phyloP scores from a whole-genome alignment of 2,329 filamentous ascomycete genomes.

The Moelleriella libera region DNA sequence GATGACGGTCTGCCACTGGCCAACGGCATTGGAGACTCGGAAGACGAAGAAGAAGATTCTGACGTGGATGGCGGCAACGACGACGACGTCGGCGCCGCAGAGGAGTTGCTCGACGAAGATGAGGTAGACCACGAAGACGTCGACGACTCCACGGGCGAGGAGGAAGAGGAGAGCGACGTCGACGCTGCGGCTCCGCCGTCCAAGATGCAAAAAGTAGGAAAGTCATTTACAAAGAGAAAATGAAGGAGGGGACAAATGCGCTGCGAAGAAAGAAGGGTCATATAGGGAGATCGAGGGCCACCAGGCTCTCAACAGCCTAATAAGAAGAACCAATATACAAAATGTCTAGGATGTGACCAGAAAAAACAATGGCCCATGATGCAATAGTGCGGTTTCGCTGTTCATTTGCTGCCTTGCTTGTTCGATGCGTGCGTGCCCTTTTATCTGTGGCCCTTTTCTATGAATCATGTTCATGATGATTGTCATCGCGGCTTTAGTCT shows the following conservation, averaged over 20 bases:
- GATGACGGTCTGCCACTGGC: slow-evolving; percentile 43
- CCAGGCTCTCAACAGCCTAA: no score
- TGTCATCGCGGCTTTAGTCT: no score
- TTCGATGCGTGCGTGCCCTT: no score
- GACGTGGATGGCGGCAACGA: slow-evolving; percentile 26
- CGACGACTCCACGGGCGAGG: slow-evolving; percentile 27
- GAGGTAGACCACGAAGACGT: slow-evolving; percentile 46
- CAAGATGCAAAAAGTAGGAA: slow-evolving; percentile 27
- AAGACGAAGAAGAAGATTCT: slow-evolving; percentile 37
- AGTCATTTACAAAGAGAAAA: slow-evolving; percentile 21
- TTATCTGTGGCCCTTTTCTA: no score
- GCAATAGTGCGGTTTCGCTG: no score
- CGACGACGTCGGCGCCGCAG: slow-evolving; percentile 24
- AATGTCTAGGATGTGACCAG: no score
- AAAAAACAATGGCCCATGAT: no score
- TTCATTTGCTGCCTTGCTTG: no score
- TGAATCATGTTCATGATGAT: no score
- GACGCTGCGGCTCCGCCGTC: slow-evolving; percentile 32
- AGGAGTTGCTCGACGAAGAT: slow-evolving; percentile 39
- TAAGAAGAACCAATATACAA: no score
- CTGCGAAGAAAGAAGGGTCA: background rate
- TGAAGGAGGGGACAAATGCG: slow-evolving; percentile 4
- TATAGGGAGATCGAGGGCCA: no score
- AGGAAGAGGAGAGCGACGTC: slow-evolving; percentile 39
- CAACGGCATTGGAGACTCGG: slow-evolving; percentile 44